These are phyloP conservation scores for Fragaria iinumae DNA, from an alignment of 306 rosid species.

Conservation along the genomic window DNA sequence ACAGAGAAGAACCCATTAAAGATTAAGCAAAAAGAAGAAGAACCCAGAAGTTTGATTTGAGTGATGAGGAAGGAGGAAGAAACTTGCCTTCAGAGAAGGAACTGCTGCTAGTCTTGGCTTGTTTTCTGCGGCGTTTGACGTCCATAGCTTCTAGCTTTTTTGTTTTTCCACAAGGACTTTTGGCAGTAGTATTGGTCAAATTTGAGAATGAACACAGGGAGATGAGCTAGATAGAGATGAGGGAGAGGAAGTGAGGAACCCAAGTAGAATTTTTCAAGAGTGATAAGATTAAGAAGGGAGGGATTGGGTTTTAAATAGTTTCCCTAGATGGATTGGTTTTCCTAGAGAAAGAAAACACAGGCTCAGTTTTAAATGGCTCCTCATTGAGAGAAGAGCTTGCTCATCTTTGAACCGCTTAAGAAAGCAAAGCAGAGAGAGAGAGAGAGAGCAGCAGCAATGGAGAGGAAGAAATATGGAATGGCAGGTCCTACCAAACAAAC, in stretches of 20 bases:
- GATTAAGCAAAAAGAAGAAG: not conserved
- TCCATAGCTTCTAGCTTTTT: constrained; percentile 22
- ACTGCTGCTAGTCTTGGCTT: constrained; percentile 26
- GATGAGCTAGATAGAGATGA: not conserved
- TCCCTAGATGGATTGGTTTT: constrained; percentile 11
- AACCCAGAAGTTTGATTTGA: constrained; percentile 13
- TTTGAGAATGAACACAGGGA: not conserved
- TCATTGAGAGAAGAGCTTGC: constrained; percentile 15
- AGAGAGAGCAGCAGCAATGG: not conserved
- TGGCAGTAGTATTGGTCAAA: not conserved
- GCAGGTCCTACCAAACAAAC: constrained; percentile 52
- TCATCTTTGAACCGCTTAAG: constrained; percentile 8
- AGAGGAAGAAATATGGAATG: constrained; percentile 21
- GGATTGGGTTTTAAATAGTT: constrained; percentile 22
- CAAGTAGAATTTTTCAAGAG: not conserved
- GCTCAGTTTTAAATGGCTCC: not conserved
- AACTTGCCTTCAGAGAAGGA: constrained; percentile 38
- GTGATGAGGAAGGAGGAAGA: not conserved
- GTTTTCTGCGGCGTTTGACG: constrained; percentile 34
- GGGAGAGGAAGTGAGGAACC: not conserved
- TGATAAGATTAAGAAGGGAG: not conserved
- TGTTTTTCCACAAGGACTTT: not conserved
- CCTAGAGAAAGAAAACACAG: not conserved
- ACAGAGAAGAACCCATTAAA: not conserved
- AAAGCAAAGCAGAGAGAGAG: not conserved